phyloP scores from a whole-genome alignment of 208 protist genomes.

The Phytomonas francai region DNA sequence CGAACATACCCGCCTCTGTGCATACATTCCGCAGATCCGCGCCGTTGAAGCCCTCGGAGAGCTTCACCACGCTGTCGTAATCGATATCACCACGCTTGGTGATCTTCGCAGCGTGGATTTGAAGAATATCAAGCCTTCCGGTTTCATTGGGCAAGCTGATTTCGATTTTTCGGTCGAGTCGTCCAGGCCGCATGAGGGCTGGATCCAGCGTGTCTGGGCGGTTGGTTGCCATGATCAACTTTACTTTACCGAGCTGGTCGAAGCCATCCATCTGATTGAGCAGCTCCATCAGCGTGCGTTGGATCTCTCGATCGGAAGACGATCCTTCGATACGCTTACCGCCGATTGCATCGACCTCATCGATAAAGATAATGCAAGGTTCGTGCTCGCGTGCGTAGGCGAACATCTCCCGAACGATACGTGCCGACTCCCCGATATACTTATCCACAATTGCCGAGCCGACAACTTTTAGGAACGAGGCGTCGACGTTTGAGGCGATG shows the following conservation, averaged over 20 bases:
- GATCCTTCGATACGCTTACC: slow-evolving; percentile 98
- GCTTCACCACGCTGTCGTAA: slow-evolving; percentile 98
- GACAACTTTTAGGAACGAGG: slow-evolving; percentile 98
- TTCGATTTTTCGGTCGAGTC: slow-evolving; percentile 96
- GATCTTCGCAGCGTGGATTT: slow-evolving; percentile 95
- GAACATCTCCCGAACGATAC: slow-evolving; percentile 99
- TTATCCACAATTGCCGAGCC: slow-evolving; percentile 99
- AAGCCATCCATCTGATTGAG: slow-evolving; percentile 99
- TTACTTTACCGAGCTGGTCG: slow-evolving; percentile 96
- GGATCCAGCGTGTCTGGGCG: slow-evolving; percentile 94
- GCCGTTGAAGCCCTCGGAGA: slow-evolving; percentile 99
- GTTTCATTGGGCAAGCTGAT: slow-evolving; percentile 98
- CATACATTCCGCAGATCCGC: slow-evolving; percentile 98
- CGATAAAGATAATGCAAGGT: slow-evolving; percentile 99
- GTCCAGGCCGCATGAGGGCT: slow-evolving; percentile 96
- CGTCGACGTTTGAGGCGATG: slow-evolving; percentile 98
- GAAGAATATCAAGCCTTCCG: slow-evolving; percentile 96
- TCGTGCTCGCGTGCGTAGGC: slow-evolving; percentile 96
- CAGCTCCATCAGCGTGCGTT: slow-evolving; percentile 99
- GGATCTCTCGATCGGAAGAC: slow-evolving; percentile 98
- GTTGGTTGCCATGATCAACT: slow-evolving; percentile 99
- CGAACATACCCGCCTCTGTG: slow-evolving; percentile 99
- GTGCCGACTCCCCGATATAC: slow-evolving; percentile 99
- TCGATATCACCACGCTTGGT: slow-evolving; percentile 98
- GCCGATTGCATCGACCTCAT: slow-evolving; percentile 99